phyloP scores from a whole-genome alignment of 148 eudicot species.

The Oxyria digyna region DNA sequence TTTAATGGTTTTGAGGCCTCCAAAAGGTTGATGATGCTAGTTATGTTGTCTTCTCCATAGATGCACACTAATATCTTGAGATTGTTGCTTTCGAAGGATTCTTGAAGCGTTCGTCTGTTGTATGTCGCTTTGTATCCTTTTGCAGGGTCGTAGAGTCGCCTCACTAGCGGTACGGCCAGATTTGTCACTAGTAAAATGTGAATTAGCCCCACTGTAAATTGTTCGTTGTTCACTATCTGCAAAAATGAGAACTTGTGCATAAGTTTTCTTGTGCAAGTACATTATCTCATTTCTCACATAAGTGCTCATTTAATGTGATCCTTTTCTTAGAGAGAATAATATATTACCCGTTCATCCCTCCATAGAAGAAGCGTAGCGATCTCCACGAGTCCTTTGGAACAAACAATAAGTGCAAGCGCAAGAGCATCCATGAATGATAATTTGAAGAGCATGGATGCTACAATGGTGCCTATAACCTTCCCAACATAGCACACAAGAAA shows the following conservation, averaged over 20 bases:
- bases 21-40: constrained; percentile 11
- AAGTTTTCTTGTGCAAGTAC: too few relatives aligned
- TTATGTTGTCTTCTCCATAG: constrained; percentile 21
- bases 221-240: constrained; percentile 17
- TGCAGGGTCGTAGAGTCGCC: constrained; percentile 23
- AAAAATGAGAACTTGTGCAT: too few relatives aligned
- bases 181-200: constrained; percentile 20
- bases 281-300: too few relatives aligned
- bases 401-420: constrained; percentile 21
- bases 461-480: constrained; percentile 20
- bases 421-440: constrained; percentile 20
- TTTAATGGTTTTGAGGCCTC: constrained; percentile 11
- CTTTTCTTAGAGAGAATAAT: too few relatives aligned
- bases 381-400: constrained; percentile 30
- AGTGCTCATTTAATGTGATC: too few relatives aligned
- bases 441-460: constrained; percentile 14
- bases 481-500: constrained; percentile 18
- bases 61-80: constrained; percentile 26
- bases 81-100: constrained; percentile 5
- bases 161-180: constrained; percentile 19
- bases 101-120: constrained; percentile 11
- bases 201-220: constrained; percentile 15
- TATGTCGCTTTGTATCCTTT: constrained; percentile 8
- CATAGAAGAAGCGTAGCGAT: constrained; percentile 10
- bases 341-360: constrained; percentile 21